Evolutionary conservation across 2,329 filamentous ascomycete genomes (phyloP).

Genomic region (Penicillium sp.): DNA sequence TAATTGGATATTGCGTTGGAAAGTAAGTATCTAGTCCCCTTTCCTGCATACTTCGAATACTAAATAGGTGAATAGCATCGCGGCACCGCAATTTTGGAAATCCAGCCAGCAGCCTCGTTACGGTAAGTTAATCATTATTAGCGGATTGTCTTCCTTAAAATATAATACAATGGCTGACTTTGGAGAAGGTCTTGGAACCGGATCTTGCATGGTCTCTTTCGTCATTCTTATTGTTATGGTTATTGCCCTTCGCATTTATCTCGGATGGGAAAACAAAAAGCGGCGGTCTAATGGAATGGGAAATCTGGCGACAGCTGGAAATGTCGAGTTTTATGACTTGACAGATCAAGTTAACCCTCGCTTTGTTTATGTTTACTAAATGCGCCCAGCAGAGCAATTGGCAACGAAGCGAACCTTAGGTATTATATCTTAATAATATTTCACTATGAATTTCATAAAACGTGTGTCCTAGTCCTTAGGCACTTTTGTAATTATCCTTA

Average conservation of each 20-base stretch:
- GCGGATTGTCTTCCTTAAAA: too few relatives aligned
- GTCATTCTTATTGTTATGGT: background rate
- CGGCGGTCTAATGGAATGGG: background rate
- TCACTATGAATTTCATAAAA: too few relatives aligned
- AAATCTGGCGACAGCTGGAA: background rate
- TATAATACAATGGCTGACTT: too few relatives aligned
- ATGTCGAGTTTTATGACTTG: background rate
- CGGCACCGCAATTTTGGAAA: background rate
- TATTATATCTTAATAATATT: too few relatives aligned
- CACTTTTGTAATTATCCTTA: too few relatives aligned
- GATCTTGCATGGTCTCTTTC: background rate
- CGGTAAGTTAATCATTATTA: background rate
- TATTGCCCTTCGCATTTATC: background rate
- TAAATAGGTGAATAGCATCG: background rate
- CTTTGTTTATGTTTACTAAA: background rate
- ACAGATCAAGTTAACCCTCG: background rate
- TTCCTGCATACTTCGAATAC: background rate
- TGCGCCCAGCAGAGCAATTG: too few relatives aligned
- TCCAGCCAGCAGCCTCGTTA: background rate
- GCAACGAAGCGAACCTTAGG: too few relatives aligned
- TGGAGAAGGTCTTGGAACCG: background rate
- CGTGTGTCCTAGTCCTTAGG: too few relatives aligned
- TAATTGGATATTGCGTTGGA: background rate
- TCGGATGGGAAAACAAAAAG: background rate
- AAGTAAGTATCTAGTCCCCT: background rate